These are phyloP conservation scores for Nymphaea colorata DNA, from an alignment of 164 flowering plant genomes.

Conservation along the genomic window DNA sequence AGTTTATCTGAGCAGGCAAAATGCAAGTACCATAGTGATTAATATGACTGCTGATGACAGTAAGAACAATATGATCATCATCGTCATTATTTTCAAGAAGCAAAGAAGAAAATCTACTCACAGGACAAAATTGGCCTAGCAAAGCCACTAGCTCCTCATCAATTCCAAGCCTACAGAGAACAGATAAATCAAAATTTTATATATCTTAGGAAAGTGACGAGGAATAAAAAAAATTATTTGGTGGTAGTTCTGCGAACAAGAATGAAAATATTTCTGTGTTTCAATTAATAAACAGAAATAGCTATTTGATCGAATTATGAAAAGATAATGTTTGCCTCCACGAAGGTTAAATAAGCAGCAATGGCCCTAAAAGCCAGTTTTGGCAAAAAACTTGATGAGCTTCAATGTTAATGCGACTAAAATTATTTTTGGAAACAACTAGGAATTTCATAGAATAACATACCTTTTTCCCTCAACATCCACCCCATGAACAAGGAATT, in stretches of 20 bases:
- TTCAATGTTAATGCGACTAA: neutral
- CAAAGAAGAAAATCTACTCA: constrained; percentile 17
- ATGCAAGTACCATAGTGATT: too few relatives aligned
- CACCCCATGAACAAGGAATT: constrained; percentile 94
- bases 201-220: neutral
- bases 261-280: neutral
- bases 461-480: constrained; percentile 98
- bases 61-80: too few relatives aligned
- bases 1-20: too few relatives aligned
- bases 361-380: too few relatives aligned
- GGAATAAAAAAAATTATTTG: neutral
- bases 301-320: neutral
- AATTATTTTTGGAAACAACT: too few relatives aligned
- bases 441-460: constrained; percentile 1
- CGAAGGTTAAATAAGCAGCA: too few relatives aligned
- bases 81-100: neutral
- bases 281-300: neutral
- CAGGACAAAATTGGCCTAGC: constrained; percentile 71
- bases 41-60: too few relatives aligned
- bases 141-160: constrained; percentile 85
- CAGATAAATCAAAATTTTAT: neutral
- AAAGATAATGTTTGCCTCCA: neutral
- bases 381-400: neutral
- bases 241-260: neutral
- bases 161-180: constrained; percentile 62